phyloP scores from a whole-genome alignment of 257 asterid species.

The Craterostigma plantagineum region DNA sequence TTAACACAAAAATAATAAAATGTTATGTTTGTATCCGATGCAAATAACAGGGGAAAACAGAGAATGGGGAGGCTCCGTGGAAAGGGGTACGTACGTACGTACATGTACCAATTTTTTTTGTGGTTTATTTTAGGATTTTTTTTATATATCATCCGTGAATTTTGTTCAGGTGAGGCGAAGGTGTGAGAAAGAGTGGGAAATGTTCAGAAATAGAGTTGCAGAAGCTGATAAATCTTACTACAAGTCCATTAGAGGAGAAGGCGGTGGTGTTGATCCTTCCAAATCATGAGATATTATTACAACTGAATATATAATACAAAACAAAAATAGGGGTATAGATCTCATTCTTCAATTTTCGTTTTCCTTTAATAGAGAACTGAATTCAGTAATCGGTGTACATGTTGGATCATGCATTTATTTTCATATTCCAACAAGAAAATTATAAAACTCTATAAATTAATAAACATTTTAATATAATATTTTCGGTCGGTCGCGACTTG shows the following conservation, averaged over 20 bases:
- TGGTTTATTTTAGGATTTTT: neutral
- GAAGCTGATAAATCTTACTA: neutral
- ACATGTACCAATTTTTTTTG: neutral
- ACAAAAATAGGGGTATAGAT: no score
- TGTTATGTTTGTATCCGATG: neutral
- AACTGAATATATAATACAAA: no score
- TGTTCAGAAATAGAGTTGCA: neutral
- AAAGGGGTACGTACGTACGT: neutral
- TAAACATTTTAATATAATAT: no score
- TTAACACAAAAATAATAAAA: neutral
- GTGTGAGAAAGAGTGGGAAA: neutral
- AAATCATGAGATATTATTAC: no score
- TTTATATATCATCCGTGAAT: neutral
- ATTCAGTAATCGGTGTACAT: no score
- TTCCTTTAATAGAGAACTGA: no score
- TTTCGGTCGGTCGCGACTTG: no score
- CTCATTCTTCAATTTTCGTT: no score
- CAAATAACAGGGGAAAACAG: neutral
- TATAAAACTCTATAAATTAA: no score
- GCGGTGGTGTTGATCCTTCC: no score
- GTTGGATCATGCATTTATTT: no score
- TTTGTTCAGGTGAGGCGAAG: slow-evolving; percentile 1
- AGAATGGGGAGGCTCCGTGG: neutral
- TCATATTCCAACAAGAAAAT: no score
- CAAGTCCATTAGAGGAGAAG: neutral